These are phyloP conservation scores for Hortaea werneckii DNA, from an alignment of 2,329 filamentous ascomycete genomes.

Conservation along the genomic window DNA sequence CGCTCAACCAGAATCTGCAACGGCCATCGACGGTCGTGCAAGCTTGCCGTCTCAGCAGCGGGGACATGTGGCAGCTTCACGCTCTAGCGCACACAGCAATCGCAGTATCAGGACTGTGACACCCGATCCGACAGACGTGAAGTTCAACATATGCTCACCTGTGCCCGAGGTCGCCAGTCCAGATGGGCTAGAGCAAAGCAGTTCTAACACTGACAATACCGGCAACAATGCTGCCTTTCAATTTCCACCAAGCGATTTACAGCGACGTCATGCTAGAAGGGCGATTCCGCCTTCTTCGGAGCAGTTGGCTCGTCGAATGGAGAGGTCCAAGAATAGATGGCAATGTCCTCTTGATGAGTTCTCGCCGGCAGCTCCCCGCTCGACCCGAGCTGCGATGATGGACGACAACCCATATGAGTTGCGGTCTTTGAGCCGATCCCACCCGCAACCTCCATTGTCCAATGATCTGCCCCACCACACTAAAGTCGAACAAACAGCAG, in stretches of 20 bases:
- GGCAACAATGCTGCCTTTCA: conserved; percentile 2
- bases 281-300: conserved; percentile 26
- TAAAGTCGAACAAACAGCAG: conserved; percentile 1
- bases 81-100: conserved; percentile 2
- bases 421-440: conserved; percentile 11
- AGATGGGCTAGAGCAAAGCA: background rate
- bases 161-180: conserved; percentile 17
- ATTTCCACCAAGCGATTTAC: conserved; percentile 9
- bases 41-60: conserved; percentile 15
- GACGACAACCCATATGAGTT: conserved; percentile 25
- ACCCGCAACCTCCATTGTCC: conserved; percentile 4
- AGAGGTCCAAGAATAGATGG: conserved; percentile 33
- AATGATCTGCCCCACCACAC: conserved; percentile 16
- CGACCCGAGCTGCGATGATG: conserved; percentile 13
- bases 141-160: conserved; percentile 14
- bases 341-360: conserved; percentile 30
- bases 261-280: conserved; percentile 13
- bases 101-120: conserved; percentile 19
- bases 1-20: background rate
- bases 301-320: conserved; percentile 29
- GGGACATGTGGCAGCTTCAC: background rate
- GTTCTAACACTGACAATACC: background rate
- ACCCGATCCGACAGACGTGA: conserved; percentile 11
- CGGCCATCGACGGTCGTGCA: conserved; percentile 4
- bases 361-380: conserved; percentile 21